Evolutionary conservation across 2,329 filamentous ascomycete species (phyloP), one percentile per base, ranked within the genome.

Genomic region (Botryotinia convoluta): DNA sequence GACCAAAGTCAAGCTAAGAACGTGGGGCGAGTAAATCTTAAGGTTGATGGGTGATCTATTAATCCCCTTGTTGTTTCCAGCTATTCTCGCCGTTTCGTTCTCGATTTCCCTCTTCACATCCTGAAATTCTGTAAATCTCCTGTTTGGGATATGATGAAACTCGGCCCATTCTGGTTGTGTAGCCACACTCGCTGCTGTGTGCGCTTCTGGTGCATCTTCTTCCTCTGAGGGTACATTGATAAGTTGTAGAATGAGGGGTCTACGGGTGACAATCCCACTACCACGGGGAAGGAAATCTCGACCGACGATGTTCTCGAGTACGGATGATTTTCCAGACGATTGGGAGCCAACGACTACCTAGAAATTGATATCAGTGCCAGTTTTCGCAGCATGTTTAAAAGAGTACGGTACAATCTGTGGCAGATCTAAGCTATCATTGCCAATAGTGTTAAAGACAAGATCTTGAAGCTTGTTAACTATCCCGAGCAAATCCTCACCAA

Each of bases 381-480:
- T 39, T 57, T 59, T 59, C n/a, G 51, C 68, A 32, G 51, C 62
- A 70, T 18, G 72, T 80, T 72, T 79, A 60, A 70, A 63, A 72
- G 74, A 86, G 60, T 67, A 54, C 61, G 90, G 81, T 91, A 98
- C 96, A 88, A 99, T 99, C 85, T 99, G 96, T 74, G 96, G 96
- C 73, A 99, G 87, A 84, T 99, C 96, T 75, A 99, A 89, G 71
- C 95, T 98, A 84, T 99, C 96, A 86, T 95, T 98, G 84, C 96
- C 96, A 83, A 99, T 99, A 78, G 96, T 99, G 86, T 99, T 99
- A 87, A 99, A 99, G 81, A 99, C 96, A 81, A 99, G 86, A 84
- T 98, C 96, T 84, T 99, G 96, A 81, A 99, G 88, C 87, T 97
- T 97, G 87, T 99, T 99, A 85, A 99, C 96, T 77, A 94, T 97